These are phyloP conservation scores for Beauveria scarabaeidicola DNA, from an alignment of 2,329 filamentous ascomycete species.

Conservation along the genomic window DNA sequence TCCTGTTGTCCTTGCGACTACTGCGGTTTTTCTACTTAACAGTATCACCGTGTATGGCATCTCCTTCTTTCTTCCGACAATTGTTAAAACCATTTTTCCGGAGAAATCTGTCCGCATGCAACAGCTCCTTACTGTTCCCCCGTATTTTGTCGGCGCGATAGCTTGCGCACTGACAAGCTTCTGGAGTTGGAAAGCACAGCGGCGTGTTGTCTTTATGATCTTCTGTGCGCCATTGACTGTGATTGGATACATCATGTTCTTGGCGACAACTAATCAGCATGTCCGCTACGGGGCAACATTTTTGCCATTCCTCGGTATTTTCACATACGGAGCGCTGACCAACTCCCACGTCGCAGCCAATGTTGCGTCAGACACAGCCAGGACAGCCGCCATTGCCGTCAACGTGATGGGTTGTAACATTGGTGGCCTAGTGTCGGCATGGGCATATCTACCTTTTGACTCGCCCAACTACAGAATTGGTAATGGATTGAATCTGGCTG, in stretches of 20 bases:
- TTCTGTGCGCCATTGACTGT: slow-evolving; percentile 53
- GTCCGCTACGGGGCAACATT: slow-evolving; percentile 62
- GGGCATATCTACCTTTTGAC: slow-evolving; percentile 45
- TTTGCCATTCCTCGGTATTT: slow-evolving; percentile 54
- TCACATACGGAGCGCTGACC: slow-evolving; percentile 53
- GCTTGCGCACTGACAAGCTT: not conserved
- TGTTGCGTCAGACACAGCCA: slow-evolving; percentile 59
- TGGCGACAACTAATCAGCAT: slow-evolving; percentile 40
- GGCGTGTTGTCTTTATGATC: slow-evolving; percentile 40
- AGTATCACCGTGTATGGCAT: slow-evolving; percentile 67
- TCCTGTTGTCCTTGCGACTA: slow-evolving; percentile 43
- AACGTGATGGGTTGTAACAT: slow-evolving; percentile 38
- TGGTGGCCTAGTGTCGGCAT: slow-evolving; percentile 8
- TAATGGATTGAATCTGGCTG: slow-evolving; percentile 61
- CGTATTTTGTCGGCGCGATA: not conserved
- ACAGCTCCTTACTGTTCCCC: slow-evolving; percentile 34
- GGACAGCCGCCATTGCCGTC: slow-evolving; percentile 51
- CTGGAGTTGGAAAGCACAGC: slow-evolving; percentile 4
- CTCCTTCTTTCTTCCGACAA: slow-evolving; percentile 63
- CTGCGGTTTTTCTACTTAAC: slow-evolving; percentile 54
- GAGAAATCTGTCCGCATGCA: slow-evolving; percentile 46
- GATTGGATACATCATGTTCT: slow-evolving; percentile 60
- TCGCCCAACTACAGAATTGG: slow-evolving; percentile 59
- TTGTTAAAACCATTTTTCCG: slow-evolving; percentile 61
- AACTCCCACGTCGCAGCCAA: slow-evolving; percentile 61